Base-by-base conservation (phyloP, 176 grass and related monocot species). In the Neostapfia colusana region DNA sequence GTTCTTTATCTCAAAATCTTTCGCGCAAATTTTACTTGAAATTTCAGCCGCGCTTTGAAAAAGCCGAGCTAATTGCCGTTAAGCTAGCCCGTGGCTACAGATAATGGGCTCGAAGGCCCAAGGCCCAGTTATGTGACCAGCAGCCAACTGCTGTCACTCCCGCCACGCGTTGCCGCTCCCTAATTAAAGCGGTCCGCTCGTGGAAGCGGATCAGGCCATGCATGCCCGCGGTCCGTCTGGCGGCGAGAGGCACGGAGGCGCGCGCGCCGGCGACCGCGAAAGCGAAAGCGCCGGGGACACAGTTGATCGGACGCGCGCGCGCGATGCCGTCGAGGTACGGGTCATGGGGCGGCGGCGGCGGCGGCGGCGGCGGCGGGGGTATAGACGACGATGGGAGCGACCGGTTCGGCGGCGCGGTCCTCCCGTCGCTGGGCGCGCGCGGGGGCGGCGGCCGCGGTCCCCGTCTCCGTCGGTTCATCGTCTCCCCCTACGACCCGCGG, bases 401-500 rank as follows among this genome's bases (percentile, higher is more conserved):
- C 26, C 25, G 28, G 7, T 70, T 65, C 78, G 23, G 24, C 39
- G 26, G 40, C 6, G 73, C 25, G 74, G 20, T 90, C 31, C 75
- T 97, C 13, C 88, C 90, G 51, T 87, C 90, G 75, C 84, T 93
- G 6, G 90, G 90, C 24, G 76, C 65, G 59, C 60, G 50, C 14
- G 57, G 75, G 20, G 54, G 81, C 78, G 23, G 39, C 17, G 23
- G 83, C 2, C 84, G 72, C 0, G 31, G n/a, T n/a, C 55, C 59
- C 27, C 73, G 72, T 0, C 64, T 88, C 55, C 88, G 83, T 14
- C 79, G 81, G 24, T 91, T 55, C 20, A 85, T 93, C 36, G 59
- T 97, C 4, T 91, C 90, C 23, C 93, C 93, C 24, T 85, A 85
- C 54, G 84, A 97, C 79, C 66, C 66, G 0, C 81, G 61, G 11